Conservation (phyloP, 495 filamentous ascomycete genomes). For the Penicillium odoratum region DNA sequence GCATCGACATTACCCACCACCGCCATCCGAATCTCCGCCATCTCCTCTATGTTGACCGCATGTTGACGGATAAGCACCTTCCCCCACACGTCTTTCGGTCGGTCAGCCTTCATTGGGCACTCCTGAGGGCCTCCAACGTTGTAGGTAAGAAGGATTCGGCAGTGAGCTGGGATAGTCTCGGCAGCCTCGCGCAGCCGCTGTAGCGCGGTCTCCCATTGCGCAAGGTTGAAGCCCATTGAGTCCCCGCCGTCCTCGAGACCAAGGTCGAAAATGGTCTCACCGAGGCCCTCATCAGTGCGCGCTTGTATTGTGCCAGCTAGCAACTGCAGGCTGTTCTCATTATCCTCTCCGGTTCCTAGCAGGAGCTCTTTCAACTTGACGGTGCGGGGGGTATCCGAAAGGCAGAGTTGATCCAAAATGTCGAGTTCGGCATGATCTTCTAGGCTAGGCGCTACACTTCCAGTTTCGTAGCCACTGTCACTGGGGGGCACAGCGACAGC, state of each 20-base stretch:
- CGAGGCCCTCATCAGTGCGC: slow-evolving; percentile 80
- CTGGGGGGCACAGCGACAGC: slow-evolving; percentile 34
- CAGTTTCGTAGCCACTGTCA: slow-evolving; percentile 46
- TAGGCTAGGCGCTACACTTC: slow-evolving; percentile 34
- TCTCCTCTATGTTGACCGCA: slow-evolving; percentile 74
- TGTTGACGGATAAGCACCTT: slow-evolving; percentile 80
- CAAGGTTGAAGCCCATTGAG: slow-evolving; percentile 76
- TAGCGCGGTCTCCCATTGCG: slow-evolving; percentile 78
- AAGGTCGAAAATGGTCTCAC: slow-evolving; percentile 88
- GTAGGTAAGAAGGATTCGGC: slow-evolving; percentile 77
- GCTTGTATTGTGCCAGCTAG: slow-evolving; percentile 61
- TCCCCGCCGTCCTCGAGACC: slow-evolving; percentile 92
- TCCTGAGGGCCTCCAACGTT: slow-evolving; percentile 83
- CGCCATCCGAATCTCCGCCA: slow-evolving; percentile 94
- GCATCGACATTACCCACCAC: slow-evolving; percentile 98
- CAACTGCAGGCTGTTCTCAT: slow-evolving; percentile 58
- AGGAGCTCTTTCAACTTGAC: slow-evolving; percentile 76
- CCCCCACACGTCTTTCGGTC: slow-evolving; percentile 70
- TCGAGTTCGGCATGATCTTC: slow-evolving; percentile 90
- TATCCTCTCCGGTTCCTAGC: slow-evolving; percentile 59
- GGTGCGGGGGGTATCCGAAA: slow-evolving; percentile 71
- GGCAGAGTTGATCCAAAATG: slow-evolving; percentile 82
- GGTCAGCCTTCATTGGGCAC: slow-evolving; percentile 58
- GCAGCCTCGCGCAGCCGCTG: slow-evolving; percentile 66
- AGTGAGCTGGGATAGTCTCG: slow-evolving; percentile 66